Percentiles rank a stretch among this genome's conserved stretches.
Conservation (phyloP, 2,329 filamentous ascomycete species). For the Fusarium dimerum region DNA sequence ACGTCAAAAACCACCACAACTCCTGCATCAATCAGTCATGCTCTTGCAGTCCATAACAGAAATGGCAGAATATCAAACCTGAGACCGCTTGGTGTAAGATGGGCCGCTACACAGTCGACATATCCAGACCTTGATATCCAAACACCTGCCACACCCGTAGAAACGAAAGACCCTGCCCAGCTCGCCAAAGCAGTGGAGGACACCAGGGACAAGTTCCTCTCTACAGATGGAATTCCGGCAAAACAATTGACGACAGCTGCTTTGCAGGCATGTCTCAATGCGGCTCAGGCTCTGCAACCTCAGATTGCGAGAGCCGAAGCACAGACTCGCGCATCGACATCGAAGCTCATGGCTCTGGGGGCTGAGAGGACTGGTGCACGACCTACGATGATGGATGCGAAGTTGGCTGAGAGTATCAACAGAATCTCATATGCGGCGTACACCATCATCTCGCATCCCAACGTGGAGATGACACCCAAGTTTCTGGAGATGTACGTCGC, state of each 20-base stretch:
- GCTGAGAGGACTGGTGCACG: constrained; percentile 35
- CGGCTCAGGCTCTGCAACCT: constrained; percentile 46
- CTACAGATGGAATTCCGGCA: constrained; percentile 46
- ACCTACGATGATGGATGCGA: constrained; percentile 31
- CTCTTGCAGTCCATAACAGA: constrained; percentile 18
- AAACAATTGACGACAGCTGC: constrained; percentile 45
- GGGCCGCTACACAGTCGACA: constrained; percentile 28
- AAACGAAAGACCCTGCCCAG: constrained; percentile 40
- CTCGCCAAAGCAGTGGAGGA: constrained; percentile 44
- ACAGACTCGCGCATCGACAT: constrained; percentile 49
- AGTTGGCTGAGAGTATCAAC: constrained; percentile 48
- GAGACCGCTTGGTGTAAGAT: constrained; percentile 22
- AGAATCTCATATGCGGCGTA: constrained; percentile 64
- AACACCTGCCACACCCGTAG: constrained; percentile 18
- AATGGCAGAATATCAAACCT: constrained; percentile 12
- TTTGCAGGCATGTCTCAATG: constrained; percentile 46
- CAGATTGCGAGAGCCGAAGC: constrained; percentile 41
- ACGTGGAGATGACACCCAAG: constrained; percentile 76
- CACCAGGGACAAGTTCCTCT: constrained; percentile 45
- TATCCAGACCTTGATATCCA: constrained; percentile 16
- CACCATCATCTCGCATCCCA: constrained; percentile 69
- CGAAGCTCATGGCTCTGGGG: constrained; percentile 52
- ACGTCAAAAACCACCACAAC: constrained; percentile 21
- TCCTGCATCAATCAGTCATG: constrained; percentile 26
- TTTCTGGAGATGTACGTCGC: constrained; percentile 75